Percentiles rank a stretch among this genome's conserved stretches.
Conservation (phyloP, 305 asterid genomes). For the Solanum hybrid region DNA sequence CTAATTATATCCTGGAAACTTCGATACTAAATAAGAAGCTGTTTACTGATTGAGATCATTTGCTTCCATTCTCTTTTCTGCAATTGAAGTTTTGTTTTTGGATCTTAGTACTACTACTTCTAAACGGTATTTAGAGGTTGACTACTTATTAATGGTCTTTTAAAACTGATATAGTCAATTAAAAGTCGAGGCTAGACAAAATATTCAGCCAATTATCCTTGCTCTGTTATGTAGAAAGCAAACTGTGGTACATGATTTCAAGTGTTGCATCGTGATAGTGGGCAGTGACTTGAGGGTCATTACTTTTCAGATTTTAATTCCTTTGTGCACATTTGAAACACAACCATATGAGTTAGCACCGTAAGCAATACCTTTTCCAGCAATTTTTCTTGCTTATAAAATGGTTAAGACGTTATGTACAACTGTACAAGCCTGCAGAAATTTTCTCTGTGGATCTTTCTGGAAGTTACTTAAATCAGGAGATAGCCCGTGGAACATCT, state of each 20-base stretch:
- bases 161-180: not conserved
- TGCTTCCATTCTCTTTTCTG: not conserved
- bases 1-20: not conserved
- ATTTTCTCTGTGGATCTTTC: not conserved
- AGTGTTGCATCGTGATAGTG: not conserved
- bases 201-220: not conserved
- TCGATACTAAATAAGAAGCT: not conserved
- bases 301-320: not conserved
- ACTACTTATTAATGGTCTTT: not conserved
- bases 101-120: not conserved
- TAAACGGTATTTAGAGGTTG: not conserved
- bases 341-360: not conserved
- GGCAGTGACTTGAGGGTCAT: not conserved
- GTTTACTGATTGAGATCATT: not conserved
- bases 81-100: not conserved
- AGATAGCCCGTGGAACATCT: not conserved
- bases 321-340: not conserved
- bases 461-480: not conserved
- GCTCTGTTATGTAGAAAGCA: not conserved
- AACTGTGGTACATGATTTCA: not conserved
- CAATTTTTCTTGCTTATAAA: not conserved
- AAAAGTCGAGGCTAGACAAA: not conserved
- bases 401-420: not conserved
- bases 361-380: not conserved
- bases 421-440: not conserved